A percentile compares a stretch with the other conserved stretches of the same genome.
phyloP scores from a whole-genome alignment of 176 grass and related monocot species.

The Ensete ventricosum region DNA sequence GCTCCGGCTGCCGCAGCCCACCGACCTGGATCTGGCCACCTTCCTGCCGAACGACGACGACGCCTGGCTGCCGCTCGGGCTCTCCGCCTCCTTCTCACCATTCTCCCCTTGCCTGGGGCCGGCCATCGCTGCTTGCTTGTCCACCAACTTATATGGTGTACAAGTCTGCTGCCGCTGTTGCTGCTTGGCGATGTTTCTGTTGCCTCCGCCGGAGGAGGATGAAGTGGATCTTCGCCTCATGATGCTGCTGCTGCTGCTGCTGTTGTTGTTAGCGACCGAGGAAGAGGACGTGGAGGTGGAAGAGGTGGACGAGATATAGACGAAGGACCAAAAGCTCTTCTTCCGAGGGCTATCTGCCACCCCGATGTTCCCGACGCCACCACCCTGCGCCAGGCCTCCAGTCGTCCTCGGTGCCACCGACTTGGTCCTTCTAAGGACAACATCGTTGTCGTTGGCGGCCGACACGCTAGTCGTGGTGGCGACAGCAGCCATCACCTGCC shows the following conservation, averaged over 20 bases:
- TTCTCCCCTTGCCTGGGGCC: conserved; percentile 6
- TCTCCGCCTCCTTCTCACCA: conserved; percentile 47
- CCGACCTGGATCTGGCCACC: conserved; percentile 77
- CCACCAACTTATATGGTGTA: background rate
- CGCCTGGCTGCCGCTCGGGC: conserved; percentile 50
- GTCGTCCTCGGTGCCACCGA: conserved; percentile 62
- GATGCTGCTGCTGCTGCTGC: background rate
- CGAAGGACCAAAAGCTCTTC: conserved; percentile 97
- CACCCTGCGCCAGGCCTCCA: conserved; percentile 3
- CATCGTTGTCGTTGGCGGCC: background rate
- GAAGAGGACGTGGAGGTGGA: conserved; percentile 24
- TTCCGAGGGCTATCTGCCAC: conserved; percentile 62
- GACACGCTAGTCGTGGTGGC: background rate
- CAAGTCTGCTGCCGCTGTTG: background rate
- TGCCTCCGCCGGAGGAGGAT: conserved; percentile 17
- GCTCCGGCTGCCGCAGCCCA: conserved; percentile 79
- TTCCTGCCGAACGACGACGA: conserved; percentile 63
- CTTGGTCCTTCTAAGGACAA: conserved; percentile 62
- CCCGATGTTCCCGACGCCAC: conserved; percentile 8
- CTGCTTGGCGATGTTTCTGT: background rate
- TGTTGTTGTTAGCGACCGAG: conserved; percentile 17
- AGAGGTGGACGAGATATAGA: conserved; percentile 39
- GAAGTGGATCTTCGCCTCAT: conserved; percentile 29
- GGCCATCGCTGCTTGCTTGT: conserved; percentile 7
- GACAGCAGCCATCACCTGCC: background rate